Base-by-base conservation (phyloP, 352 stramenopile species). In the Phytophthora hybrid region DNA sequence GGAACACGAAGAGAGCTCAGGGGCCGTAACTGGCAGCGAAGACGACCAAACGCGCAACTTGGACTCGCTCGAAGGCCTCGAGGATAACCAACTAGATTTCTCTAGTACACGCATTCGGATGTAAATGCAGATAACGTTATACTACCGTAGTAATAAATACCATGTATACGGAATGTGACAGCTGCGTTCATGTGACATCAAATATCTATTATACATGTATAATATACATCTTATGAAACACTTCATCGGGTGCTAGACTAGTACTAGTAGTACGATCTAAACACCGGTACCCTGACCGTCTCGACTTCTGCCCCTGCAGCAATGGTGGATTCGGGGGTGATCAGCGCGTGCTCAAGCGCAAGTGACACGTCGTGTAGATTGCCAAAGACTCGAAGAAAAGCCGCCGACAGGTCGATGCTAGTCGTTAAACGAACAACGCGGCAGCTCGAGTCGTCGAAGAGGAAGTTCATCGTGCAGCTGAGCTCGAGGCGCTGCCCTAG, bases 31-130 rank as follows among this genome's bases (percentile, higher is more conserved):
- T 57, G 49, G 47, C 3, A 67, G 60, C 13, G 61, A 68, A 46
- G 61, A 51, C 32, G 65, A 55, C 3, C 61, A 60, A 60, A 68
- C 49, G 9, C 51, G 61, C 39, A 68, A 68, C 26, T 61, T 68
- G 26, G 49, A 68, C n/a, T 68, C 61, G 9, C 41, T 68, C 10
- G 61, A 60, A 46, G 51, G 51, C 9, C 61, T 68, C n/a, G 52
- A 68, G 10, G 51, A 68, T 11, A 61, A 47, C 26, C n/a, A 44
- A 13, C n/a, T 68, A 68, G 51, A 68, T 49, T 51, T 59, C 18
- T 71, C 60, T 16, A 70, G 44, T 31, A 74, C 68, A 21, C 46
- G 60, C 9, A 74, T 74, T 53, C 60, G 68, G 47, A 74, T 74
- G 67, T 74, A 70, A n/a, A 16, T 2, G 11, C 14, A 47, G 13